These are phyloP conservation scores for Ampelocalamus luodianensis DNA, from an alignment of 176 grass and related monocot genomes.

Conservation along the genomic window DNA sequence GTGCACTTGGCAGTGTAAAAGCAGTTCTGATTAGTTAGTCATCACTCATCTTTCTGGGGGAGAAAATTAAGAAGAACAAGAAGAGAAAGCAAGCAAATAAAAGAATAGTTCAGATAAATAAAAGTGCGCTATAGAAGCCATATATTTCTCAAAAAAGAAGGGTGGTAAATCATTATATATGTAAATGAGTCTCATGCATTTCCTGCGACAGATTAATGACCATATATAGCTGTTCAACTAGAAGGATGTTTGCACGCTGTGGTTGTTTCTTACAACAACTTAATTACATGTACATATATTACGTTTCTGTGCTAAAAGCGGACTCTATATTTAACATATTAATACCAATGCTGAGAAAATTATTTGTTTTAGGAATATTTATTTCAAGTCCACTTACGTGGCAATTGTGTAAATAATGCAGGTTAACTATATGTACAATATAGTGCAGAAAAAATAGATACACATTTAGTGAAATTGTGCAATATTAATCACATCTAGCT, in stretches of 20 bases:
- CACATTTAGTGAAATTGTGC: not conserved
- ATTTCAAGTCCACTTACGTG: not conserved
- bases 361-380: not conserved
- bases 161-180: not conserved
- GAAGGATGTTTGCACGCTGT: not conserved
- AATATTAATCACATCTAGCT: not conserved
- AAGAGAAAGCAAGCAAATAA: not conserved
- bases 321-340: not conserved
- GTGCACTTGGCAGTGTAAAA: not conserved
- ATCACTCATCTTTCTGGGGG: conserved; percentile 6
- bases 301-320: not conserved
- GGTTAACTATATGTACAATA: not conserved
- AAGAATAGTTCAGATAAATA: not conserved
- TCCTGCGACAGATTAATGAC: not conserved
- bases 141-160: not conserved
- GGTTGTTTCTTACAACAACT: not conserved
- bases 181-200: not conserved
- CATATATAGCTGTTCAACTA: not conserved
- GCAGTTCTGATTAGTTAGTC: not conserved
- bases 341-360: not conserved
- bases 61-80: not conserved
- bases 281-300: not conserved
- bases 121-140: not conserved
- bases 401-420: not conserved
- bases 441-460: not conserved